These are phyloP conservation scores for Lachnellula suecica DNA, from an alignment of 2,329 filamentous ascomycete species.

Conservation along the genomic window DNA sequence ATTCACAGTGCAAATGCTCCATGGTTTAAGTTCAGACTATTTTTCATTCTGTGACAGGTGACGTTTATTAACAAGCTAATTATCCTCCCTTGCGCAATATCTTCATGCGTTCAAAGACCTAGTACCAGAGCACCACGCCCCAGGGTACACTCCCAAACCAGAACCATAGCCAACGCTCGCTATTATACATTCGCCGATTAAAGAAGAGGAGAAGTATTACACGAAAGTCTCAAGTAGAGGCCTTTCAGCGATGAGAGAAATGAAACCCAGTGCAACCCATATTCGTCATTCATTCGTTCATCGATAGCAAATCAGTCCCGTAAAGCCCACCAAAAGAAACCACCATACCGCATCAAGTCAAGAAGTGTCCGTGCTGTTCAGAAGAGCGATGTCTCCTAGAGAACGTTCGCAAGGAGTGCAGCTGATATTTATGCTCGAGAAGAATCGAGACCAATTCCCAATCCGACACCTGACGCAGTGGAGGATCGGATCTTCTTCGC, in stretches of 20 bases:
- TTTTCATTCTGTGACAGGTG: too few species aligned
- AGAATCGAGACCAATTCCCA: conserved; percentile 48
- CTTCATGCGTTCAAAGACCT: too few species aligned
- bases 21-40: too few species aligned
- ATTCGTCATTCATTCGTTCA: not conserved
- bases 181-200: not conserved
- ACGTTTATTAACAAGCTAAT: too few species aligned
- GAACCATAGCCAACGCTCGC: not conserved
- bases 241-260: not conserved
- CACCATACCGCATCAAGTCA: not conserved
- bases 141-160: not conserved
- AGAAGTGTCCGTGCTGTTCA: too few species aligned
- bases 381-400: too few species aligned
- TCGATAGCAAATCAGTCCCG: not conserved
- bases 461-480: conserved; percentile 46
- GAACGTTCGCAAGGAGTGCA: too few species aligned
- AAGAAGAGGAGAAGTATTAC: not conserved
- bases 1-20: too few species aligned
- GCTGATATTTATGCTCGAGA: conserved; percentile 1
- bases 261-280: not conserved
- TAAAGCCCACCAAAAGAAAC: not conserved
- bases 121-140: too few species aligned
- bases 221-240: not conserved
- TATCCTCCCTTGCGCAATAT: too few species aligned
- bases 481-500: conserved; percentile 48